Evolutionary conservation across 208 protist species (phyloP).

Genomic region (Jaenimonas drosophilae): DNA sequence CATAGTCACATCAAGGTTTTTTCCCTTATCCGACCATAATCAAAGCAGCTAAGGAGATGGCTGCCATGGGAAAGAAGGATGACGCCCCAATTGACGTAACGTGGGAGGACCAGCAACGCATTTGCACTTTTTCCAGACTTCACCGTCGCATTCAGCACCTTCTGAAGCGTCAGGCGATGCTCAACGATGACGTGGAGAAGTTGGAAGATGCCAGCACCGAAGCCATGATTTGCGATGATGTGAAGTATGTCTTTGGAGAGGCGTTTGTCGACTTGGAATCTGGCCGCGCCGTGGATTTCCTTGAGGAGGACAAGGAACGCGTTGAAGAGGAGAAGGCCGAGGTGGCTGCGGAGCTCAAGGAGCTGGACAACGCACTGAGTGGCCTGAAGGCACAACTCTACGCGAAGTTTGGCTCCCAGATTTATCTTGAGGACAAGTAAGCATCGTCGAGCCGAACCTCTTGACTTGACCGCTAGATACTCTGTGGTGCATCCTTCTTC

Average conservation of each 20-base stretch:
- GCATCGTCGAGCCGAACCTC: not conserved
- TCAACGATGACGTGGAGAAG: slow-evolving; percentile 69
- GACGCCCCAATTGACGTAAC: slow-evolving; percentile 69
- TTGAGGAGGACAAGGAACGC: slow-evolving; percentile 43
- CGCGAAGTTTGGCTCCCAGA: slow-evolving; percentile 82
- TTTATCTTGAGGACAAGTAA: slow-evolving; percentile 88
- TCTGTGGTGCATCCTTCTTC: too few species aligned
- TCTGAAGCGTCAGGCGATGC: slow-evolving; percentile 18
- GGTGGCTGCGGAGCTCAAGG: slow-evolving; percentile 38
- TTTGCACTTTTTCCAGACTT: slow-evolving; percentile 78
- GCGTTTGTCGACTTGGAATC: slow-evolving; percentile 65
- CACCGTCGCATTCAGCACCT: slow-evolving; percentile 61
- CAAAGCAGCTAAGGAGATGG: slow-evolving; percentile 15
- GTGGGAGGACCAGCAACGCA: slow-evolving; percentile 82
- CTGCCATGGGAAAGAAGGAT: slow-evolving; percentile 19
- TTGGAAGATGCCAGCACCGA: slow-evolving; percentile 42
- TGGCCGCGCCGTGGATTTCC: slow-evolving; percentile 43
- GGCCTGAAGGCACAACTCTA: slow-evolving; percentile 83
- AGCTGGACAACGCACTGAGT: slow-evolving; percentile 35
- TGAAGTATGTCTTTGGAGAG: slow-evolving; percentile 87
- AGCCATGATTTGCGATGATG: slow-evolving; percentile 37
- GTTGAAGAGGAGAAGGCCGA: slow-evolving; percentile 36
- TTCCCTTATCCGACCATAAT: not conserved
- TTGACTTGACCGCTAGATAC: too few species aligned
- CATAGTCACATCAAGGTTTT: too few species aligned